Base-by-base conservation (phyloP, 2,329 filamentous ascomycete species). In the Raffaelea arxii region DNA sequence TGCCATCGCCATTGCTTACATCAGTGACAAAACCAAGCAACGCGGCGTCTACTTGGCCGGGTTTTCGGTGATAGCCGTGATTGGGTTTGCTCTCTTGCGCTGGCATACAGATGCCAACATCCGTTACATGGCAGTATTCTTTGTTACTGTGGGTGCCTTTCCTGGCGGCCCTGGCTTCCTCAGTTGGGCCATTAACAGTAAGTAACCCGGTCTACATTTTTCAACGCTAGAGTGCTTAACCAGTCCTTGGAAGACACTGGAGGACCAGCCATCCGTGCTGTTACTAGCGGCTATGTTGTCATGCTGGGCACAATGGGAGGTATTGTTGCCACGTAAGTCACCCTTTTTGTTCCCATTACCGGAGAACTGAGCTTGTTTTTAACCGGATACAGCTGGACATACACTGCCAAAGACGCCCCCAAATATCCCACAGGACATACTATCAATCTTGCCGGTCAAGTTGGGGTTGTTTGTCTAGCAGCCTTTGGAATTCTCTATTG, bases 131-230 rank as follows among this genome's bases (percentile, higher is more conserved):
- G 74, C 72, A 10, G 66, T 79, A 14, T 78, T 73, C 57, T 67
- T 79, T 39, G 72, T 74, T 43, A 71, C 73, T 10, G 60, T 74
- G 1, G 76, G 75, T 22, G 74, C 72, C 0, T 79, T 78, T 58
- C 74, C 75, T 1, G 74, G 74, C 27, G 75, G 76, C 0, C 75
- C 75, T 0, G 74, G 72, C 0, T 78, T 78, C 61, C 56, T 80
- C 38, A 69, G 69, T 6, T 80, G 76, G 77, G 74, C 68, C 0
- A 65, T 78, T 47, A 80, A 80, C 56, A 80, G 68, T 63, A 56
- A 52, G 53, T 63, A 4, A 25, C 25, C 22, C 25, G 10, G n/a
- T 22, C 10, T 23, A 24, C 4, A 7, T 18, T 27, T n/a, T n/a
- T n/a, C n/a, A n/a, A n/a, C n/a, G n/a, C n/a, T n/a, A n/a, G n/a